Evolutionary conservation across 2,329 filamentous ascomycete species (phyloP).

Genomic region (Paracoccidioides brasiliensis): DNA sequence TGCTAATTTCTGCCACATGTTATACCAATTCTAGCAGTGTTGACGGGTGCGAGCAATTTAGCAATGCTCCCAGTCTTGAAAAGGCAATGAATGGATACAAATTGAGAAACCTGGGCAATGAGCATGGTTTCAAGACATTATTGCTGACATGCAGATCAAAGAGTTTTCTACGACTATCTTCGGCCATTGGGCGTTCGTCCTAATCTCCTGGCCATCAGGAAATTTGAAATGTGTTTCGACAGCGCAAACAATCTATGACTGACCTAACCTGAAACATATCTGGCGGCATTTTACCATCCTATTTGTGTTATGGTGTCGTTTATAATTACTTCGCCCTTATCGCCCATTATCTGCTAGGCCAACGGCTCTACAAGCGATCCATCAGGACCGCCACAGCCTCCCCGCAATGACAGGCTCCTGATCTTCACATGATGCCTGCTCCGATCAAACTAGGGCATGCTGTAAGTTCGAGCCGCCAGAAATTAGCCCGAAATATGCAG

Average conservation of each 20-base stretch:
- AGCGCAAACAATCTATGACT: background rate
- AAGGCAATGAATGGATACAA: background rate
- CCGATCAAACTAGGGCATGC: conserved; percentile 6
- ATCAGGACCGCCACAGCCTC: conserved; percentile 2
- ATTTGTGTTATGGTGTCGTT: background rate
- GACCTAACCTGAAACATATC: conserved; percentile 4
- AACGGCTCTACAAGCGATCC: conserved; percentile 7
- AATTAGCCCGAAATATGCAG: background rate
- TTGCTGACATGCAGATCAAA: background rate
- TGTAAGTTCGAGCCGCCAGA: background rate
- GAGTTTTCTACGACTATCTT: background rate
- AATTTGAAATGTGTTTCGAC: conserved; percentile 4
- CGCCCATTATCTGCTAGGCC: background rate
- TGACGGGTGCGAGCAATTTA: background rate
- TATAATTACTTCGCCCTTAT: background rate
- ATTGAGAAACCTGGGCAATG: background rate
- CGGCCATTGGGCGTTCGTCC: too few relatives aligned
- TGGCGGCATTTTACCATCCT: background rate
- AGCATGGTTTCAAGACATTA: background rate
- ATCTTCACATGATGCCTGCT: conserved; percentile 9
- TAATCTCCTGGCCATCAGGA: background rate
- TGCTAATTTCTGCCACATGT: background rate
- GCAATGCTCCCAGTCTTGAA: background rate
- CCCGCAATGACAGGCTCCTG: conserved; percentile 9
- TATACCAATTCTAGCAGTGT: background rate